phyloP scores from a whole-genome alignment of 768 basidiomycete genomes.

The Amanita rimosa region DNA sequence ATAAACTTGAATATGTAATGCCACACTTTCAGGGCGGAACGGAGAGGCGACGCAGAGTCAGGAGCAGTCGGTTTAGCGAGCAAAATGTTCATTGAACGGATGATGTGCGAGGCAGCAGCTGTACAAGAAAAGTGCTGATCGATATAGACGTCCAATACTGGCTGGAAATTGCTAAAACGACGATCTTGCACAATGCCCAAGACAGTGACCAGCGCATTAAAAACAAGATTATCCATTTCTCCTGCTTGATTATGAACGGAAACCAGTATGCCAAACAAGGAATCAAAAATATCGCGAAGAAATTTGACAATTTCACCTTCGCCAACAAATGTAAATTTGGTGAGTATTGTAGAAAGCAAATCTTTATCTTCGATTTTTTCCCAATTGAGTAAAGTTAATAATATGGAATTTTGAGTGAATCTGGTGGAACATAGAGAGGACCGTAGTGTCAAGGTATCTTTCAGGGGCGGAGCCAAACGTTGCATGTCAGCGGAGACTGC shows the following conservation, averaged over 20 bases:
- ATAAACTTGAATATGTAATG: slow-evolving; percentile 95
- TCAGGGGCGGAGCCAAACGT: slow-evolving; percentile 54
- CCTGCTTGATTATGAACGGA: slow-evolving; percentile 63
- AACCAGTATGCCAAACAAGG: slow-evolving; percentile 81
- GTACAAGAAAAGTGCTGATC: slow-evolving; percentile 79
- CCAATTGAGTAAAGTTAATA: slow-evolving; percentile 78
- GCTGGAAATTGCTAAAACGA: slow-evolving; percentile 90
- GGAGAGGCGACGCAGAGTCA: slow-evolving; percentile 67
- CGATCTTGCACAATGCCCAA: slow-evolving; percentile 90
- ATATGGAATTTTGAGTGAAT: slow-evolving; percentile 82
- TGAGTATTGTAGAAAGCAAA: slow-evolving; percentile 57
- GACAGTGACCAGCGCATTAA: slow-evolving; percentile 84
- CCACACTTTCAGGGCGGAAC: slow-evolving; percentile 93
- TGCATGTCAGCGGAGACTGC: slow-evolving; percentile 47
- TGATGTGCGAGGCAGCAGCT: slow-evolving; percentile 71
- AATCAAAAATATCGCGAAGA: slow-evolving; percentile 82
- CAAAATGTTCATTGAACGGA: slow-evolving; percentile 80
- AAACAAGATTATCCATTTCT: slow-evolving; percentile 78
- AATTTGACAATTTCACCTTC: slow-evolving; percentile 95
- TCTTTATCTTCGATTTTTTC: slow-evolving; percentile 55
- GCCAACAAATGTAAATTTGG: slow-evolving; percentile 83
- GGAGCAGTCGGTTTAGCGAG: slow-evolving; percentile 59
- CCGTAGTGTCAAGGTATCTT: slow-evolving; percentile 73
- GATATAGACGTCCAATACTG: slow-evolving; percentile 90
- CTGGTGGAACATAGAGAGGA: slow-evolving; percentile 88